Conservation (phyloP, 106 monocot genomes). For the Dactylorhiza incarnata region DNA sequence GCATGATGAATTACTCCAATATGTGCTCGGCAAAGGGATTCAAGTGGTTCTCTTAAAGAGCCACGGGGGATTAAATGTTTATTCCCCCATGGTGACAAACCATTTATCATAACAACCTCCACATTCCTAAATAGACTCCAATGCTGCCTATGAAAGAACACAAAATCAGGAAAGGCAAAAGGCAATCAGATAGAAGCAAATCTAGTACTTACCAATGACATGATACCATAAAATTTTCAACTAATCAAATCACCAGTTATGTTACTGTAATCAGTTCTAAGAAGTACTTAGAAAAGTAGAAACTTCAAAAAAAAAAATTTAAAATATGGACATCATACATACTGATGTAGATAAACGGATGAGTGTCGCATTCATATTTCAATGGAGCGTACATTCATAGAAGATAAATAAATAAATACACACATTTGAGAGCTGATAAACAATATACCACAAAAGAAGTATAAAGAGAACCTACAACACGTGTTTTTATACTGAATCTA, state of each 20-base stretch:
- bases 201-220: background rate
- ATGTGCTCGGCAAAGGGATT: slow-evolving; percentile 57
- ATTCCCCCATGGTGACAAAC: slow-evolving; percentile 80
- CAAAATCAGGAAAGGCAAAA: slow-evolving; percentile 5
- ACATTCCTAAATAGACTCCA: slow-evolving; percentile 66
- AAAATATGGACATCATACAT: background rate
- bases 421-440: too few relatives aligned
- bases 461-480: too few relatives aligned
- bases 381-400: too few relatives aligned
- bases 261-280: background rate
- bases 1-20: slow-evolving; percentile 73
- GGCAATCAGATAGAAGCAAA: background rate
- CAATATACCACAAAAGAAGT: background rate
- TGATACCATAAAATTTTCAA: background rate
- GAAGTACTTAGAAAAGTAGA: background rate
- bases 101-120: slow-evolving; percentile 87
- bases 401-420: too few relatives aligned
- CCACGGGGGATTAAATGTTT: slow-evolving; percentile 68
- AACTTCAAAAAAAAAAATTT: background rate
- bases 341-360: background rate
- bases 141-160: slow-evolving; percentile 63
- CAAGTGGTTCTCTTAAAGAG: slow-evolving; percentile 71
- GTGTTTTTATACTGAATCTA: too few relatives aligned
- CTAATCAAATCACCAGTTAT: background rate
- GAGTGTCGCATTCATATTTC: background rate